Percentiles rank a stretch among this genome's conserved stretches.
These are phyloP conservation scores for Didymella glomerata DNA, from an alignment of 2,329 filamentous ascomycete species.

Conservation along the genomic window DNA sequence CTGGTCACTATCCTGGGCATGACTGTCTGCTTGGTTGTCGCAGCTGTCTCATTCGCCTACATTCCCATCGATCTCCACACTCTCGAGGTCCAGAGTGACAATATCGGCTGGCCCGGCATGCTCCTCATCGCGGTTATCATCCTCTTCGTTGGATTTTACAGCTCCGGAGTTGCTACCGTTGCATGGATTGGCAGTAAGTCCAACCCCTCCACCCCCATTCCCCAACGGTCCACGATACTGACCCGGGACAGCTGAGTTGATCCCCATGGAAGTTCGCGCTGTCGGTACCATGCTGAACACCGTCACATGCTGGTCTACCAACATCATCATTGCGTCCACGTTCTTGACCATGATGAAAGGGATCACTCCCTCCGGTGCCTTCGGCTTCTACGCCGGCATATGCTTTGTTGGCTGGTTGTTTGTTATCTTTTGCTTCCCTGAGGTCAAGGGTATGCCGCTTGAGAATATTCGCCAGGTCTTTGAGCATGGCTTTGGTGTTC, in stretches of 20 bases:
- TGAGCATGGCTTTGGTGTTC: slow-evolving; percentile 48
- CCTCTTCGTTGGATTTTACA: slow-evolving; percentile 49
- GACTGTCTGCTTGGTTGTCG: slow-evolving; percentile 73
- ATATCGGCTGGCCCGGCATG: slow-evolving; percentile 46
- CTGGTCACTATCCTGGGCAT: slow-evolving; percentile 66
- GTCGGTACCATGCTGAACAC: slow-evolving; percentile 51
- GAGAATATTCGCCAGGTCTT: slow-evolving; percentile 50
- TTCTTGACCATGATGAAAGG: slow-evolving; percentile 54
- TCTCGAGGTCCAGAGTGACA: slow-evolving; percentile 42
- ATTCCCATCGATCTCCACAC: slow-evolving; percentile 60
- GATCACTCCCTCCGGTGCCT: slow-evolving; percentile 49
- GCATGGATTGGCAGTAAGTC: slow-evolving; percentile 43
- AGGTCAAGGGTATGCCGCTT: slow-evolving; percentile 48
- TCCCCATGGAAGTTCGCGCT: slow-evolving; percentile 50
- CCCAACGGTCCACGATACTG: not conserved
- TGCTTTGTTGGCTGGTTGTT: slow-evolving; percentile 50
- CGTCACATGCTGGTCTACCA: slow-evolving; percentile 45
- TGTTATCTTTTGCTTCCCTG: slow-evolving; percentile 50
- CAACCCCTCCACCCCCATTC: not conserved
- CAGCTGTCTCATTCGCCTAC: slow-evolving; percentile 75
- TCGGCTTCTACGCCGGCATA: slow-evolving; percentile 51
- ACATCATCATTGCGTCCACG: slow-evolving; percentile 50
- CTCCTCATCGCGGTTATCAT: slow-evolving; percentile 51
- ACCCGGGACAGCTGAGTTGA: slow-evolving; percentile 29
- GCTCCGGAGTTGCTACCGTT: slow-evolving; percentile 46